These are phyloP conservation scores for Trichothecium sympodiale DNA, from an alignment of 2,329 filamentous ascomycete species.

Conservation along the genomic window DNA sequence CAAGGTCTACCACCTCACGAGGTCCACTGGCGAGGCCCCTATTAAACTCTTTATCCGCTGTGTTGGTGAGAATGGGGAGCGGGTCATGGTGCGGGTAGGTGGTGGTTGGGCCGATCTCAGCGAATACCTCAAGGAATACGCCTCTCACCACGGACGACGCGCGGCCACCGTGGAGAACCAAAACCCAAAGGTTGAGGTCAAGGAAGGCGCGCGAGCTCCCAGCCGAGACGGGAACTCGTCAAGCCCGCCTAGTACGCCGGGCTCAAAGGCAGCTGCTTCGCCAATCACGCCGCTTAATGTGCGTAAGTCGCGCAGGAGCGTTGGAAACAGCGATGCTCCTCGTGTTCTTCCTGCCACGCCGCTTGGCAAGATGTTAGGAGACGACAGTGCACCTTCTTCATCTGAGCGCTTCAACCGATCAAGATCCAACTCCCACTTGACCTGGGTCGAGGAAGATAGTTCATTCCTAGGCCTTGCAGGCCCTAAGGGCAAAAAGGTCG, in stretches of 20 bases:
- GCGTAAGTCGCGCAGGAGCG: conserved; percentile 41
- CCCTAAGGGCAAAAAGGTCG: conserved; percentile 51
- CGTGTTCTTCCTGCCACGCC: conserved; percentile 32
- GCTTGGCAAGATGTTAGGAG: not conserved
- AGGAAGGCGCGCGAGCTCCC: conserved; percentile 21
- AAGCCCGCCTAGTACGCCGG: conserved; percentile 29
- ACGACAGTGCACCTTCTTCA: conserved; percentile 16
- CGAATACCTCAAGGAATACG: conserved; percentile 90
- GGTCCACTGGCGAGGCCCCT: conserved; percentile 71
- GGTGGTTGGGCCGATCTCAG: conserved; percentile 97
- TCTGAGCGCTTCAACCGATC: conserved; percentile 20
- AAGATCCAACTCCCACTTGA: conserved; percentile 38
- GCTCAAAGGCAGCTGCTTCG: conserved; percentile 23
- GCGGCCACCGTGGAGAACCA: conserved; percentile 34
- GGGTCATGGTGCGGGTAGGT: conserved; percentile 95
- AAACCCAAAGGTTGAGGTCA: conserved; percentile 43
- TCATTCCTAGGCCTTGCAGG: conserved; percentile 58
- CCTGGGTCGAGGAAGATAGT: conserved; percentile 49
- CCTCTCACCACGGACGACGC: conserved; percentile 77
- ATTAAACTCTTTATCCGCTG: conserved; percentile 92
- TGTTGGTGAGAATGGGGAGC: conserved; percentile 79
- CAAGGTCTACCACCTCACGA: conserved; percentile 83
- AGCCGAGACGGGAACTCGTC: conserved; percentile 18
- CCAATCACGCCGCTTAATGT: conserved; percentile 40
- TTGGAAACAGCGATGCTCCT: conserved; percentile 23